These are phyloP conservation scores for Bertia moriformis DNA, from an alignment of 2,329 filamentous ascomycete genomes.

Conservation along the genomic window DNA sequence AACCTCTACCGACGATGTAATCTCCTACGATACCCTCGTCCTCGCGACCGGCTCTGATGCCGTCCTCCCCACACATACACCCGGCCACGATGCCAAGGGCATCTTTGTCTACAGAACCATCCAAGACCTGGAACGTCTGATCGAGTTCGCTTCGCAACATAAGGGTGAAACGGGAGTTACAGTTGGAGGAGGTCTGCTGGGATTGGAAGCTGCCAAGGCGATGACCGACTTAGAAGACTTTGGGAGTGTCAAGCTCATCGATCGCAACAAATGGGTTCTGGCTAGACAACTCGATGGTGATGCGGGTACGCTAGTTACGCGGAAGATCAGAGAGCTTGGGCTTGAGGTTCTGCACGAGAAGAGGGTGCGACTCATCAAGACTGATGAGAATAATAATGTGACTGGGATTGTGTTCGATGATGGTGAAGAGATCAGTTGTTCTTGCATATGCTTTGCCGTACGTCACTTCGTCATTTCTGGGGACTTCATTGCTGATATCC, in stretches of 20 bases:
- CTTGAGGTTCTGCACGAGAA: slow-evolving; percentile 69
- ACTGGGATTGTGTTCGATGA: slow-evolving; percentile 68
- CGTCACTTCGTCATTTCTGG: neutral
- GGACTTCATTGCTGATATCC: slow-evolving; percentile 9
- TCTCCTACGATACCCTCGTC: slow-evolving; percentile 68
- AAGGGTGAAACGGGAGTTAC: slow-evolving; percentile 60
- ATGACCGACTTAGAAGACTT: slow-evolving; percentile 76
- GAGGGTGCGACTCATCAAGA: slow-evolving; percentile 58
- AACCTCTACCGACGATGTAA: slow-evolving; percentile 53
- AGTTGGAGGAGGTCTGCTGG: slow-evolving; percentile 71
- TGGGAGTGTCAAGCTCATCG: slow-evolving; percentile 61
- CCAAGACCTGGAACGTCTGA: slow-evolving; percentile 63
- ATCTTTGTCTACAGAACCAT: slow-evolving; percentile 86
- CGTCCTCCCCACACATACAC: slow-evolving; percentile 54
- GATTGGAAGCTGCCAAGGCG: slow-evolving; percentile 78
- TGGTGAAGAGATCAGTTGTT: slow-evolving; percentile 62
- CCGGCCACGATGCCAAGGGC: slow-evolving; percentile 65
- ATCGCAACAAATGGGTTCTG: slow-evolving; percentile 70
- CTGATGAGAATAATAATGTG: slow-evolving; percentile 52
- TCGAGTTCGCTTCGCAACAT: slow-evolving; percentile 52
- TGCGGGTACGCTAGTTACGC: slow-evolving; percentile 67
- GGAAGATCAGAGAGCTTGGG: slow-evolving; percentile 65
- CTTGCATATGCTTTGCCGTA: slow-evolving; percentile 67
- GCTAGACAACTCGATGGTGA: slow-evolving; percentile 71
- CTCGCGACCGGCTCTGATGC: slow-evolving; percentile 80